Conservation (phyloP, 2,329 filamentous ascomycete species). For the Simplicillium sp. region DNA sequence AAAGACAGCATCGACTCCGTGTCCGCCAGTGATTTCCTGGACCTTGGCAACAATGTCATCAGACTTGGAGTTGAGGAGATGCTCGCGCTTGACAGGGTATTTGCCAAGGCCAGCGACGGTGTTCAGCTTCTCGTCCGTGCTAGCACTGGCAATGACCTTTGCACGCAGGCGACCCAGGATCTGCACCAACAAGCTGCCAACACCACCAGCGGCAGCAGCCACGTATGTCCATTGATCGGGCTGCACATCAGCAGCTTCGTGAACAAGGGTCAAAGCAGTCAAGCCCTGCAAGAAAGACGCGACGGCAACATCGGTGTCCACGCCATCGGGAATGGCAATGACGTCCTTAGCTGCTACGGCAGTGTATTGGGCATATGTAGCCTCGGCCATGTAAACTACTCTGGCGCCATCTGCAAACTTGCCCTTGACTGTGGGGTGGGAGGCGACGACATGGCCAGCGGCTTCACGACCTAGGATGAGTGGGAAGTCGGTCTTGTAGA, state of each 20-base stretch:
- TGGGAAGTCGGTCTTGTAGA: conserved; percentile 63
- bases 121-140: conserved; percentile 60
- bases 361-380: conserved; percentile 48
- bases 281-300: conserved; percentile 72
- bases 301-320: conserved; percentile 54
- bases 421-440: conserved; percentile 40
- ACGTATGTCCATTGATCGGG: conserved; percentile 74
- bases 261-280: conserved; percentile 70
- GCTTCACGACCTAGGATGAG: conserved; percentile 74
- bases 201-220: conserved; percentile 78
- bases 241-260: conserved; percentile 67
- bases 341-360: conserved; percentile 42
- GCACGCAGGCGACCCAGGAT: conserved; percentile 64
- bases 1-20: conserved; percentile 70
- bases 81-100: conserved; percentile 49
- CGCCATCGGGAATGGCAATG: conserved; percentile 51
- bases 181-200: conserved; percentile 67
- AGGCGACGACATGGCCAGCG: conserved; percentile 58
- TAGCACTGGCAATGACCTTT: conserved; percentile 70
- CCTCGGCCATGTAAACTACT: conserved; percentile 57
- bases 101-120: conserved; percentile 61
- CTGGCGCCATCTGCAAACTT: conserved; percentile 57
- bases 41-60: conserved; percentile 52
- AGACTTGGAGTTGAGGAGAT: conserved; percentile 29
- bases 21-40: conserved; percentile 58